Base-by-base conservation (phyloP, 139 green algal species). In the Tetradesmus obliquus region DNA sequence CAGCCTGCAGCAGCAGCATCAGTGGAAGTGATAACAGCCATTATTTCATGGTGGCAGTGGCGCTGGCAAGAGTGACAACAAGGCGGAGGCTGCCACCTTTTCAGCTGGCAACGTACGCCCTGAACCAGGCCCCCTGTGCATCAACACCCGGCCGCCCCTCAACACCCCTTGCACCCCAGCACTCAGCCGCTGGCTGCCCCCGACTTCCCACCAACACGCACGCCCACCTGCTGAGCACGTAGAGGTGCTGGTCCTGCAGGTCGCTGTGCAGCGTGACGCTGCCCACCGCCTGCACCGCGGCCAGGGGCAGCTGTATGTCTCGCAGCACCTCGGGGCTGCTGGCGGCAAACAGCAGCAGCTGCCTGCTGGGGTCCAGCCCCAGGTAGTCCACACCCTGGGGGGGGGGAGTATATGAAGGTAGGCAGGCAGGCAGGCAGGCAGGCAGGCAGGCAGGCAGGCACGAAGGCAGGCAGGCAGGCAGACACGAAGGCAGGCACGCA, bases 301-400 rank as follows among this genome's bases (percentile, higher is more conserved):
- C 91, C 62, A 93, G 74, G 20, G 94, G 93, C 55, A 97, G 54
- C 19, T 91, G 76, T 54, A 97, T 86, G 72, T 98, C 94, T 13
- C 94, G 88, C 57, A 96, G 87, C 0, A 92, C 58, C 20, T 97
- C 97, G 3, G 85, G 91, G 57, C 55, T 81, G 24, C 86, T 93
- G 55, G 93, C 93, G 57, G 96, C 97, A 94, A 97, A 98, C 79
- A 97, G 89, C 79, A 98, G 94, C 82, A 93, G 90, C 80, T 96
- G 82, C 7, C 88, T 87, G 0, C 82, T 20, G 7, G 82, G 69
- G 92, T 98, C 95, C 45, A 98, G 81, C 76, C 95, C 97, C 12
- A 98, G 88, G 82, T 98, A 99, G 93, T 98, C 97, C 7, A 98
- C 97, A 51, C 96, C 96, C 86, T 96, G 32, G 32, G 32, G 32